phyloP scores from a whole-genome alignment of 176 grass and related monocot species.

The Melocanna baccifera region DNA sequence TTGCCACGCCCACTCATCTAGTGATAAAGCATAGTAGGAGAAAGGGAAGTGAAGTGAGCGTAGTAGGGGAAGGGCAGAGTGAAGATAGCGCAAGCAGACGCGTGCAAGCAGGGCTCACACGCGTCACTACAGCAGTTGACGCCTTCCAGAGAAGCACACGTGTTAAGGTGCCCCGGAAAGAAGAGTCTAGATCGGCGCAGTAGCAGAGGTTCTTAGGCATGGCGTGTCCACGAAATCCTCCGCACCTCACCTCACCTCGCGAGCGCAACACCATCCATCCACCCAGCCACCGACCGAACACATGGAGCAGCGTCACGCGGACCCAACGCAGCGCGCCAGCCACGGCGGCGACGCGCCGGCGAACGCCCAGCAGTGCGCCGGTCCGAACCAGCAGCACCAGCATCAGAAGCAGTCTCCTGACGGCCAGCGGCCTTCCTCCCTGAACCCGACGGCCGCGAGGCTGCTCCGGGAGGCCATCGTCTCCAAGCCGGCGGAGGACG shows the following conservation, averaged over 20 bases:
- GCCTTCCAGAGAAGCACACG: background rate
- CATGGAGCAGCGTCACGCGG: background rate
- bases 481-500: conserved; percentile 13
- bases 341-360: background rate
- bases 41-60: too few relatives aligned
- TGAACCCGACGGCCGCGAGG: conserved; percentile 54
- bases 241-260: background rate
- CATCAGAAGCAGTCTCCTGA: conserved; percentile 1
- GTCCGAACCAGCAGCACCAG: background rate
- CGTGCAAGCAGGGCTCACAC: background rate
- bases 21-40: too few relatives aligned
- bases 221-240: background rate
- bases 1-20: too few relatives aligned
- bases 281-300: too few relatives aligned
- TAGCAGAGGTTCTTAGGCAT: background rate
- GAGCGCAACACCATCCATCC: too few relatives aligned
- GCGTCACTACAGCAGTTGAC: background rate
- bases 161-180: background rate
- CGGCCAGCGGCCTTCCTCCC: background rate
- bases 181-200: background rate
- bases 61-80: too few relatives aligned
- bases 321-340: background rate
- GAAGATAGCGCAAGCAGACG: background rate
- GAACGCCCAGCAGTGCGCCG: background rate
- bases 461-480: conserved; percentile 44